phyloP scores from a whole-genome alignment of 331 rosid genomes.

The Pyrus hybrid region DNA sequence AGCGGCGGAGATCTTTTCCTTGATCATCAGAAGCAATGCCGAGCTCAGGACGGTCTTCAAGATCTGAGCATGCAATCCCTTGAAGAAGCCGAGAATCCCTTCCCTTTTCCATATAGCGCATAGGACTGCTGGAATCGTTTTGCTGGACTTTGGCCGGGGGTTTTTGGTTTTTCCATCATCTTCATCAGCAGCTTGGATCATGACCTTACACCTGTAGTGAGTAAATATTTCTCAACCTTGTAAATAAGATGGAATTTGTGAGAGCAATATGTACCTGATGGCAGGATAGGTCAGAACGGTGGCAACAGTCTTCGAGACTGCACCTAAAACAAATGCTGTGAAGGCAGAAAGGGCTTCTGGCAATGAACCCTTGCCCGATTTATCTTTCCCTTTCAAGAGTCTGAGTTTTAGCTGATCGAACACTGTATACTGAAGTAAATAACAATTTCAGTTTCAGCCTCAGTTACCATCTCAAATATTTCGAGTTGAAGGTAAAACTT shows the following conservation, averaged over 20 bases:
- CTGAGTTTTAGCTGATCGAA: conserved; percentile 89
- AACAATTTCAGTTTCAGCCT: conserved; percentile 19
- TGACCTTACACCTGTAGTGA: conserved; percentile 84
- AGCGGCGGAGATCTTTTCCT: conserved; percentile 82
- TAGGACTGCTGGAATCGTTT: conserved; percentile 50
- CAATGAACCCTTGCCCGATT: conserved; percentile 36
- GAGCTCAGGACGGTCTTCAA: conserved; percentile 95
- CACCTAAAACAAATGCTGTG: conserved; percentile 77
- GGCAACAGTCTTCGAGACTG: conserved; percentile 80
- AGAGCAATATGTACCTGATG: conserved; percentile 57
- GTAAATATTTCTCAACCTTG: conserved; percentile 10
- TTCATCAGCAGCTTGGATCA: conserved; percentile 84
- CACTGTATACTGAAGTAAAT: conserved; percentile 67
- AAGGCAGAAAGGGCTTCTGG: conserved; percentile 72
- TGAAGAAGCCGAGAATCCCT: conserved; percentile 77
- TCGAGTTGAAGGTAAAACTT: not conserved
- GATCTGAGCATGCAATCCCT: conserved; percentile 95
- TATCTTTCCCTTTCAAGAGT: conserved; percentile 35
- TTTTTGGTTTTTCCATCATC: conserved; percentile 34
- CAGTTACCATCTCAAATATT: conserved; percentile 1
- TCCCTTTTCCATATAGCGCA: conserved; percentile 73
- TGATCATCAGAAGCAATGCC: conserved; percentile 95
- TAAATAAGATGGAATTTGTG: conserved; percentile 1
- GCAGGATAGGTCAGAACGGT: conserved; percentile 92
- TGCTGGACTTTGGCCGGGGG: conserved; percentile 26